A percentile compares a stretch with the other conserved stretches of the same genome.
Conservation (phyloP, 768 basidiomycete genomes). For the Serendipita indica region DNA sequence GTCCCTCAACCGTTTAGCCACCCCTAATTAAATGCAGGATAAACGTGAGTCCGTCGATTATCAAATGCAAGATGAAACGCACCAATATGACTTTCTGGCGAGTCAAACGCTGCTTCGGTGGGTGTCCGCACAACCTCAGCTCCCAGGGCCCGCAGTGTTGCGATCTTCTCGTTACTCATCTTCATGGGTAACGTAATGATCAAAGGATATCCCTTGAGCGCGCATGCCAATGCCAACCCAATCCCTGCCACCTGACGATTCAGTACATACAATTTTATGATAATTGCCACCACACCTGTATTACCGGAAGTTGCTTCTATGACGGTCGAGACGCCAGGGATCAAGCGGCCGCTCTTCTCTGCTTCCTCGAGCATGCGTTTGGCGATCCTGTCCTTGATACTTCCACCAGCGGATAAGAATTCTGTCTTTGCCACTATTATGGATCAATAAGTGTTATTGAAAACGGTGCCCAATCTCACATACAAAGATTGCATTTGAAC, state of each 20-base stretch:
- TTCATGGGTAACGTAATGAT: slow-evolving; percentile 88
- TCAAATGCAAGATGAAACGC: slow-evolving; percentile 39
- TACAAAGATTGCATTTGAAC: slow-evolving; percentile 79
- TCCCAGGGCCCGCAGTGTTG: slow-evolving; percentile 76
- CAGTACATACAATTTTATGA: neutral
- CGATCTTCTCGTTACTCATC: slow-evolving; percentile 95
- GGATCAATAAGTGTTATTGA: neutral
- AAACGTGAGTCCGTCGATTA: slow-evolving; percentile 60
- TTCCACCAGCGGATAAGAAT: slow-evolving; percentile 80
- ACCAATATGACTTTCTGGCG: slow-evolving; percentile 87
- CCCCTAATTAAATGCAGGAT: slow-evolving; percentile 35
- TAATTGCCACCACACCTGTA: slow-evolving; percentile 46
- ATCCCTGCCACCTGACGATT: slow-evolving; percentile 43
- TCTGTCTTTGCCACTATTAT: slow-evolving; percentile 73
- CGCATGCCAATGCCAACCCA: slow-evolving; percentile 83
- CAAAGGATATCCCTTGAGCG: slow-evolving; percentile 86
- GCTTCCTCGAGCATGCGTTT: slow-evolving; percentile 95
- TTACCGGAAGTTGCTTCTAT: slow-evolving; percentile 95
- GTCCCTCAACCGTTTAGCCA: slow-evolving; percentile 60
- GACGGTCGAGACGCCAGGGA: slow-evolving; percentile 77
- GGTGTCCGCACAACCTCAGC: slow-evolving; percentile 93
- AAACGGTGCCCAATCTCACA: slow-evolving; percentile 21
- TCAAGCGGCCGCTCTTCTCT: slow-evolving; percentile 69
- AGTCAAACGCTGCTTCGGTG: slow-evolving; percentile 75
- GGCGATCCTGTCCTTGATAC: slow-evolving; percentile 91